Evolutionary conservation across 2,329 filamentous ascomycete species (phyloP).

Genomic region (Triangularia setosa): DNA sequence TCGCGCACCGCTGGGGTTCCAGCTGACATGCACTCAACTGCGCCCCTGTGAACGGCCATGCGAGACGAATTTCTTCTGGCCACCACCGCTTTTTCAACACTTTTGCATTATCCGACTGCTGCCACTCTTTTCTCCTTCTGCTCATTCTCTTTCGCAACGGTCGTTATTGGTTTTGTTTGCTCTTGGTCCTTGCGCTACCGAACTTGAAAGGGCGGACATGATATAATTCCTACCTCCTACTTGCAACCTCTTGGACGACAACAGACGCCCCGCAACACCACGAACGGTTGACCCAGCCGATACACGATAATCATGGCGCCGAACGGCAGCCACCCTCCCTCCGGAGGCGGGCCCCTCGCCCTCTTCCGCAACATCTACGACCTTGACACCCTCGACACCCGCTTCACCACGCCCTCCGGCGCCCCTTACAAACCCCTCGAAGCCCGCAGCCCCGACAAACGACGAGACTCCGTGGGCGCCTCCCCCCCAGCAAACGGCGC

Average conservation of each 20-base stretch:
- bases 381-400: slow-evolving; percentile 44
- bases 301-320: slow-evolving; percentile 9
- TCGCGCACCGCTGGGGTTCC: not conserved
- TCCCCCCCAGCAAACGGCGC: slow-evolving; percentile 46
- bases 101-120: not conserved
- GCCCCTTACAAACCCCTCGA: slow-evolving; percentile 53
- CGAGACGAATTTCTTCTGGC: not conserved
- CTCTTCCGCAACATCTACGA: slow-evolving; percentile 52
- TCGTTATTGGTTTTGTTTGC: not conserved
- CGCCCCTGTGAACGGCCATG: not conserved
- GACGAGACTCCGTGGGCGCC: slow-evolving; percentile 48
- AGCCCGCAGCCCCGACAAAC: not conserved
- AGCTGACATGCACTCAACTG: not conserved
- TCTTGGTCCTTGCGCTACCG: not conserved
- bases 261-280: not conserved
- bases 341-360: slow-evolving; percentile 30
- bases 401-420: slow-evolving; percentile 60
- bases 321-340: not conserved
- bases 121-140: not conserved
- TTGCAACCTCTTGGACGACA: not conserved
- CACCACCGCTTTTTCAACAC: not conserved
- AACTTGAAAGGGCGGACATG: not conserved
- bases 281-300: not conserved
- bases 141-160: not conserved
- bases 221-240: not conserved